Evolutionary conservation across 805 yeast genomes (phyloP).

Genomic region (Cyberlindnera nakhonratchasimensis): DNA sequence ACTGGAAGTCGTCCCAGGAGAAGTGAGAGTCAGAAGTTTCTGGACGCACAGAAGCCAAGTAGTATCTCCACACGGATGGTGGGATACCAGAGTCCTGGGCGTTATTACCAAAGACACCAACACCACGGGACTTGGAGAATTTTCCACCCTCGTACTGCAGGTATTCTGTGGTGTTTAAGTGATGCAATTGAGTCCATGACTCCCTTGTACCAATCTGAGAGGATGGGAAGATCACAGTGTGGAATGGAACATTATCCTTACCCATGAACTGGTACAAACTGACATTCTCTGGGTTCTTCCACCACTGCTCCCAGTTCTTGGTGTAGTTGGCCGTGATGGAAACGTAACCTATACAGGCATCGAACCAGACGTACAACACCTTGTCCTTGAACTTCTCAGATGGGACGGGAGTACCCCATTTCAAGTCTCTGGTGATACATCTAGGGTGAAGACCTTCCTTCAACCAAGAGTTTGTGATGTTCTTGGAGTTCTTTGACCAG

Average conservation of each 20-base stretch:
- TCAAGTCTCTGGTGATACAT: constrained; percentile 94
- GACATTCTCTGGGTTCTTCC: constrained; percentile 91
- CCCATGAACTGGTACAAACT: constrained; percentile 97
- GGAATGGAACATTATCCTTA: constrained; percentile 98
- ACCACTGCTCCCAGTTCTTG: constrained; percentile 81
- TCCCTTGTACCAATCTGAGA: constrained; percentile 85
- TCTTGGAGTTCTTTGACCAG: constrained; percentile 90
- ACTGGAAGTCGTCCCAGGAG: constrained; percentile 95
- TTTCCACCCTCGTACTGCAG: constrained; percentile 97
- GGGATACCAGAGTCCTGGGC: constrained; percentile 91
- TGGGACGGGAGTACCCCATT: constrained; percentile 99
- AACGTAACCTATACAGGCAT: constrained; percentile 95
- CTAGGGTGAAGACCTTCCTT: constrained; percentile 90
- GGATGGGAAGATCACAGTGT: constrained; percentile 96
- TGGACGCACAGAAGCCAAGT: constrained; percentile 88
- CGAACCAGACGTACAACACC: constrained; percentile 98
- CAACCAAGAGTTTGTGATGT: constrained; percentile 90
- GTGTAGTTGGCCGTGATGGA: constrained; percentile 95
- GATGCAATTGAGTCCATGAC: constrained; percentile 87
- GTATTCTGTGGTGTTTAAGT: constrained; percentile 92
- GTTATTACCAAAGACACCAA: constrained; percentile 97
- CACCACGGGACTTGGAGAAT: constrained; percentile 95
- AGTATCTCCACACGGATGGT: constrained; percentile 97
- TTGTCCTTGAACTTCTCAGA: constrained; percentile 79
- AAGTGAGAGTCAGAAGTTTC: constrained; percentile 95